Conservation (phyloP, 192 early-diverging fungal species). For the Phycomyces nitens region DNA sequence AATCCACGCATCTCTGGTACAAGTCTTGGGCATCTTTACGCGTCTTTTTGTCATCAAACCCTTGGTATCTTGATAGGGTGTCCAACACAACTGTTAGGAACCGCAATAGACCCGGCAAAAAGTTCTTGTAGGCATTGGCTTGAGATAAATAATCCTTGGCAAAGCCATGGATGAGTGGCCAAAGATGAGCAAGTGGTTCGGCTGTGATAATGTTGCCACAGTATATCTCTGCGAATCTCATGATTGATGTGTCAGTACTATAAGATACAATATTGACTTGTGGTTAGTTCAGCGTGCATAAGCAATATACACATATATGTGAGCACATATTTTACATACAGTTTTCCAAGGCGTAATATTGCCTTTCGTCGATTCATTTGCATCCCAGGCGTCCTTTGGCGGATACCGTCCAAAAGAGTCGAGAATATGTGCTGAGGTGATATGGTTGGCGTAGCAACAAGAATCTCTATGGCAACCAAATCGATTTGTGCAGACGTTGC, state of each 20-base stretch:
- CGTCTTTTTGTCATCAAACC: conserved; percentile 56
- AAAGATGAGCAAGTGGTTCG: conserved; percentile 52
- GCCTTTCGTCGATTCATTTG: conserved; percentile 29
- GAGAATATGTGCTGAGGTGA: conserved; percentile 34
- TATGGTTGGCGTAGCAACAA: conserved; percentile 30
- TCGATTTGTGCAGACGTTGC: conserved; percentile 6
- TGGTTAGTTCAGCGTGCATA: no score
- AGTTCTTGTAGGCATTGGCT: conserved; percentile 51
- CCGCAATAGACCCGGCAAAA: conserved; percentile 45
- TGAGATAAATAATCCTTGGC: conserved; percentile 60
- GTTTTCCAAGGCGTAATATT: conserved; percentile 43
- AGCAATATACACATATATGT: no score
- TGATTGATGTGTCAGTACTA: conserved; percentile 62
- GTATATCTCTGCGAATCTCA: conserved; percentile 66
- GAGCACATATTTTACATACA: conserved; percentile 56
- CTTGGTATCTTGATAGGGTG: conserved; percentile 17
- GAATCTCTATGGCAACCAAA: conserved; percentile 29
- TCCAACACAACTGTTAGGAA: conserved; percentile 55
- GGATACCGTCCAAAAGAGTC: conserved; percentile 44
- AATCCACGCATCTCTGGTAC: conserved; percentile 62
- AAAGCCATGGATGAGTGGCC: conserved; percentile 57
- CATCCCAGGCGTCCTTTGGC: conserved; percentile 42
- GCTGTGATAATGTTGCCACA: conserved; percentile 40
- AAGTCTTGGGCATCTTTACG: conserved; percentile 57
- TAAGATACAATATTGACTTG: background rate